Base-by-base conservation (phyloP, 78 protist species). In the Polysphondylium violaceum region DNA sequence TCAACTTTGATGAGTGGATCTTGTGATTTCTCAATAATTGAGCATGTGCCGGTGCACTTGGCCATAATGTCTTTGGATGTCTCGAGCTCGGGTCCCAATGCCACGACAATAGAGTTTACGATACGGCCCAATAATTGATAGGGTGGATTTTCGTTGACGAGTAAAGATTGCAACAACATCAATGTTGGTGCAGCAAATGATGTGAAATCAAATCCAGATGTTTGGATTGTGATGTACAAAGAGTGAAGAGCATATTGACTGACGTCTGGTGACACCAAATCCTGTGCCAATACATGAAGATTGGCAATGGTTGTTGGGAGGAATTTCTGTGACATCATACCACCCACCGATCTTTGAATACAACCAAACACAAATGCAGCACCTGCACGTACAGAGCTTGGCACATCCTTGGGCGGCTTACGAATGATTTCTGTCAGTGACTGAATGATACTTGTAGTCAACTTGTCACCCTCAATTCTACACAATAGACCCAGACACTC, bases 321-420 rank as follows among this genome's bases (percentile, higher is more conserved):
- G 43, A 69, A 59, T n/a, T 69, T 69, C 19, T 67, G 77, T 2
- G 91, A 83, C 91, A 83, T 83, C 91, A 83, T 83, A n/a, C 81
- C 91, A 47, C 91, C 91, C 21, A 83, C 75, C 1, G 74, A 58
- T 41, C 91, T 11, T 43, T 83, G 91, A 19, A 83, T 69, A 43
- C 91, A 83, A 55, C 91, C 91, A 11, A 83, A 59, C 17, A 83
- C 91, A 19, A 83, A 69, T 7, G 81, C 91, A 2, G 79, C 51
- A 0, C 81, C 91, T 0, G 91, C 77, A 27, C 91, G 35, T 7
- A 69, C 72, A 40, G 40, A 40, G 11, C 43, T 47, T 19, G 77
- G 33, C 8, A 83, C 79, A 16, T 83, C 91, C 14, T 59, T 51
- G 1, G 59, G 27, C 33, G 79, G 91, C 23, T 83, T 83, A 21